These are phyloP conservation scores for Pseudoperonospora humuli DNA, from an alignment of 352 stramenopile species.

Conservation along the genomic window DNA sequence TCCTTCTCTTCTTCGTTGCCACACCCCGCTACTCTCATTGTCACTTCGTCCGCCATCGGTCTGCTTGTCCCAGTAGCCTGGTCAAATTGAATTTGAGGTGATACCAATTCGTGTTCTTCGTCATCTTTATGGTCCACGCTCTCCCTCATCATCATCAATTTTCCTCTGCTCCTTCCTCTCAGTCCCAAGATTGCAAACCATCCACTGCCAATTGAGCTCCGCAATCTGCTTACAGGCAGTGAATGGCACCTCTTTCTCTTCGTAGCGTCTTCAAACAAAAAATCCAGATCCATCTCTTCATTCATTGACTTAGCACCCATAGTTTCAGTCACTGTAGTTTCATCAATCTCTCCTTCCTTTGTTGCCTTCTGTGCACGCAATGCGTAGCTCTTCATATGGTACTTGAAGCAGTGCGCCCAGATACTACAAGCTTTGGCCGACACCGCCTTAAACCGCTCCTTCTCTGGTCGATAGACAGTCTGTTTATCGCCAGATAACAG, in stretches of 20 bases:
- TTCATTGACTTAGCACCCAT: too few relatives aligned
- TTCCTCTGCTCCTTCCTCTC: slow-evolving; percentile 7
- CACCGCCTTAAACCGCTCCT: slow-evolving; percentile 40
- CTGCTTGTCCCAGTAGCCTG: slow-evolving; percentile 2
- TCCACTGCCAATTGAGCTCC: slow-evolving; percentile 2
- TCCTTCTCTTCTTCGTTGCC: slow-evolving; percentile 7
- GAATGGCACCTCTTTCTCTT: slow-evolving; percentile 15
- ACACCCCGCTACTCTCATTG: neutral
- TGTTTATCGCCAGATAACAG: slow-evolving; percentile 30
- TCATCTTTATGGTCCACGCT: slow-evolving; percentile 2
- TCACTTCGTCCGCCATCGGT: slow-evolving; percentile 2
- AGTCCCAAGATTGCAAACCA: slow-evolving; percentile 5
- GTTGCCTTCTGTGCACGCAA: slow-evolving; percentile 10
- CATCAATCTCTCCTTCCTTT: neutral
- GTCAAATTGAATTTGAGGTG: slow-evolving; percentile 7
- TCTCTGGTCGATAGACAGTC: slow-evolving; percentile 36
- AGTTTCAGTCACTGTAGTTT: neutral
- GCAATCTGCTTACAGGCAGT: slow-evolving; percentile 15
- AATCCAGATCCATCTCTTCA: slow-evolving; percentile 23
- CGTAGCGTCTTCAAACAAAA: slow-evolving; percentile 34
- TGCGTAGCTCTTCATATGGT: slow-evolving; percentile 48
- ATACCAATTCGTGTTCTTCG: slow-evolving; percentile 1
- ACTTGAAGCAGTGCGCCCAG: slow-evolving; percentile 58
- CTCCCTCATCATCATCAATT: slow-evolving; percentile 6
- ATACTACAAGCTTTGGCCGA: slow-evolving; percentile 35